Evolutionary conservation across 352 stramenopile genomes (phyloP), one percentile per base, ranked within the genome.

Genomic region (Pythium dissotocum): DNA sequence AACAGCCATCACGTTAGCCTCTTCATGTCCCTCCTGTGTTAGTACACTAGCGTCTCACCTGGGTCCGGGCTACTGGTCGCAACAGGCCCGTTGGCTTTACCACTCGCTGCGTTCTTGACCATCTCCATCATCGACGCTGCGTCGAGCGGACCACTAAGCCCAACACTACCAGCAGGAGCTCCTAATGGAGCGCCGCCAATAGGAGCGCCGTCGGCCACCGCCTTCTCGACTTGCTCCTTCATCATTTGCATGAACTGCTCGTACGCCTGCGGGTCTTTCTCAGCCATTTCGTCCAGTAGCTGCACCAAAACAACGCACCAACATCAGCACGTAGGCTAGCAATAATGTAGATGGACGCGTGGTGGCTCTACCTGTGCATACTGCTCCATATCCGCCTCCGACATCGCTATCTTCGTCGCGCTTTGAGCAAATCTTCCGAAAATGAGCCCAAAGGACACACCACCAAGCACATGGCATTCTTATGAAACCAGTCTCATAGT

Each of bases 271-370:
- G 87, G 85, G 57, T 94, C 85, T 10, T 80, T 87, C 51, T 79
- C 78, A 57, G 89, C 81, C 58, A 94, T 65, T 54, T 87, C 81
- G 54, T 94, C 85, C 38, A 94, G 75, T 72, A 77, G 87, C 87
- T 94, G 53, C 12, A 30, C 16, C 30, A 40, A 58, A 14, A 30
- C 16, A 48, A 21, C 28, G 28, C n/a, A 10, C 21, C 12, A 32
- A 14, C n/a, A 28, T 65, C 26, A 65, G 57, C 35, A 28, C 35
- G 0, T 53, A 4, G 30, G 44, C 30, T 53, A 32, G 2, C 21
- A 6, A 30, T 32, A 59, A 4, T 18, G 35, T 49, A 24, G 9
- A 28, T 5, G n/a, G 13, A 58, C 40, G n/a, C 14, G 18, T 38
- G 12, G 2, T 6, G 1, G 28, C 70, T 74, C 40, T 82, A 93